Conservation (phyloP, 208 protist species). For the Trypanosoma boissoni region DNA sequence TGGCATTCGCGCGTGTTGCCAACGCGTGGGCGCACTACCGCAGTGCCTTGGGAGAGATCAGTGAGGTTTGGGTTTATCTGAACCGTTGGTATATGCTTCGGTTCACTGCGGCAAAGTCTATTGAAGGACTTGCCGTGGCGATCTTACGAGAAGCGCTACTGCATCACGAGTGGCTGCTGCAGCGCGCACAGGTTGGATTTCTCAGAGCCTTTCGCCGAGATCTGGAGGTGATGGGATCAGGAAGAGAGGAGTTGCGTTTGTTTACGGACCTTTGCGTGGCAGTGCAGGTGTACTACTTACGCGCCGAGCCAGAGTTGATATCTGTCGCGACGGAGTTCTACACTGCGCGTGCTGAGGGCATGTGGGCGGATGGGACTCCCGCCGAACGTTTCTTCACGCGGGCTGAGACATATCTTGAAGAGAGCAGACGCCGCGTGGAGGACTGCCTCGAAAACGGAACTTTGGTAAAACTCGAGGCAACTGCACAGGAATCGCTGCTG, state of each 20-base stretch:
- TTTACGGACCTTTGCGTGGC: slow-evolving; percentile 48
- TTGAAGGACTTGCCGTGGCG: slow-evolving; percentile 28
- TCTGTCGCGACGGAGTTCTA: slow-evolving; percentile 33
- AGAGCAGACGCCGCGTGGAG: slow-evolving; percentile 29
- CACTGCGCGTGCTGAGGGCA: slow-evolving; percentile 16
- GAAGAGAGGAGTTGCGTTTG: slow-evolving; percentile 23
- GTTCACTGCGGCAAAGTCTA: slow-evolving; percentile 9
- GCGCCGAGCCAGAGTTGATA: slow-evolving; percentile 47
- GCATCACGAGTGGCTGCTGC: slow-evolving; percentile 30
- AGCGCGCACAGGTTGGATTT: slow-evolving; percentile 37
- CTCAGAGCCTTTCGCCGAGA: slow-evolving; percentile 19
- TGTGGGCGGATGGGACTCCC: slow-evolving; percentile 29
- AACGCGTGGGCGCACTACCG: slow-evolving; percentile 42
- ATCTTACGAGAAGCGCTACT: slow-evolving; percentile 26
- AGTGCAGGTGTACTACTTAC: slow-evolving; percentile 44
- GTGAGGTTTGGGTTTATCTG: slow-evolving; percentile 55
- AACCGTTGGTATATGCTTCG: slow-evolving; percentile 36
- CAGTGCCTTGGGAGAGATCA: slow-evolving; percentile 36
- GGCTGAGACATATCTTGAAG: slow-evolving; percentile 31
- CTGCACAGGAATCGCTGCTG: slow-evolving; percentile 38
- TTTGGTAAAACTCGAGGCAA: slow-evolving; percentile 39
- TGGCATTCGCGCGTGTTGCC: slow-evolving; percentile 34
- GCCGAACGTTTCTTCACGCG: slow-evolving; percentile 36
- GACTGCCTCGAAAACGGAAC: slow-evolving; percentile 44
- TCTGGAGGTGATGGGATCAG: background rate